Conservation (phyloP, 108 stramenopile species). For the Ochromonas danica region DNA sequence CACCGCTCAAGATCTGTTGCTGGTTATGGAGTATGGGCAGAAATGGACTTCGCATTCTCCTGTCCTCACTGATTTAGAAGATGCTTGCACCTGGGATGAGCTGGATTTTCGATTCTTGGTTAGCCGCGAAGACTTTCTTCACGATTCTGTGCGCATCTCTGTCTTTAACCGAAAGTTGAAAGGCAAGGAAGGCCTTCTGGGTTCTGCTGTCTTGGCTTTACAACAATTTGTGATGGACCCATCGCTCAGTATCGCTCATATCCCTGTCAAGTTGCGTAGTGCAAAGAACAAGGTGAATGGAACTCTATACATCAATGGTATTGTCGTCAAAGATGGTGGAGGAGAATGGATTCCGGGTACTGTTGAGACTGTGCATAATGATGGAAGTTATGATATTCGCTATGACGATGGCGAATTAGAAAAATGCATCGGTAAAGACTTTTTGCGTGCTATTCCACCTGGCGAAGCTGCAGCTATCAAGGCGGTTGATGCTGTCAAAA, state of each 20-base stretch:
- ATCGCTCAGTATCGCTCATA: not conserved
- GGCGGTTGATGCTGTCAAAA: not conserved
- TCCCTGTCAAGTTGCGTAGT: not conserved
- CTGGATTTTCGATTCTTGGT: not conserved
- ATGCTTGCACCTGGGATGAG: not conserved
- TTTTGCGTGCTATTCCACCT: not conserved
- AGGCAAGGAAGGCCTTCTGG: not conserved
- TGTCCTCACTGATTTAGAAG: not conserved
- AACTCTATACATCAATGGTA: not conserved
- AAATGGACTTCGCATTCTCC: not conserved
- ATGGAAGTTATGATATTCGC: not conserved
- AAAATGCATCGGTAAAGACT: not conserved
- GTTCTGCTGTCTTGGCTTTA: not conserved
- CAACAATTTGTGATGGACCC: not conserved
- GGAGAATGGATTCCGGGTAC: not conserved
- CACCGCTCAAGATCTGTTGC: not conserved
- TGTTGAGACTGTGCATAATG: not conserved
- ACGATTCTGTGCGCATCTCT: not conserved
- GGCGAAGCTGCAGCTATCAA: not conserved
- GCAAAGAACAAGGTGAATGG: not conserved
- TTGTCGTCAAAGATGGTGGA: not conserved
- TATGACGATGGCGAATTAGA: not conserved
- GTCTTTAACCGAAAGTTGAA: not conserved
- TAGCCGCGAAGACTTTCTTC: not conserved
- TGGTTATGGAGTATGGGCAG: not conserved